Base-by-base conservation (phyloP, 495 filamentous ascomycete species). In the Talaromyces ruber region DNA sequence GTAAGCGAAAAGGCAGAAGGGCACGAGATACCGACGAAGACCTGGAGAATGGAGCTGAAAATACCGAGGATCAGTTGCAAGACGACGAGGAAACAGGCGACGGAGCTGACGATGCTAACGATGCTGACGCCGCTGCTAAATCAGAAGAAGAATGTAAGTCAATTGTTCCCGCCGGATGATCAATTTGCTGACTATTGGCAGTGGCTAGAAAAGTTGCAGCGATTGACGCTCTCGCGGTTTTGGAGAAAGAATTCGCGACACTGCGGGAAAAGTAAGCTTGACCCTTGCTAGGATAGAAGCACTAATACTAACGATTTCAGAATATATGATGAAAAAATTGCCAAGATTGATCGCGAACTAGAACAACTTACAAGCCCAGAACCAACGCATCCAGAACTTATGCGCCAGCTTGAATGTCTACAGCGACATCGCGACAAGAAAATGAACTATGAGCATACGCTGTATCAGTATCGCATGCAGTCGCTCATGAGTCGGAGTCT, bases 331-430 rank as follows among this genome's bases (percentile, higher is more conserved):
- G 93, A 97, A 69, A 84, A 89, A 63, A 80, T 98, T 43, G 86
- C 87, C 11, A 84, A 89, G 66, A 76, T 93, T 51, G 88, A 93
- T 64, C 81, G 84, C 63, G 93, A 98, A 82, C 84, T 97, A 62
- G 86, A 88, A 28, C 86, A 94, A 82, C 82, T 98, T 30, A 82
- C 80, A 61, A 81, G 86, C 58, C 84, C 90, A 1, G 86, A 86
- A 58, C 88, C 87, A 26, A 89, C 84, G n/a, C 94, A 98, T 72
- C 89, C 91, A 30, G 93, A 96, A 70, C 90, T 90, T 62, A 77
- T 95, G 53, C 88, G 88, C 0, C 91, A 93, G 84, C 83, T 95
- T 66, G 83, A 91, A 68, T 90, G 86, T 70, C 82, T 98, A 61
- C 82, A 95, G 71, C 86, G 86, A 45, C 84, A 93, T 68, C 83